These are phyloP conservation scores for Colletotrichum sp. DNA, from an alignment of 2,329 filamentous ascomycete genomes.

Conservation along the genomic window DNA sequence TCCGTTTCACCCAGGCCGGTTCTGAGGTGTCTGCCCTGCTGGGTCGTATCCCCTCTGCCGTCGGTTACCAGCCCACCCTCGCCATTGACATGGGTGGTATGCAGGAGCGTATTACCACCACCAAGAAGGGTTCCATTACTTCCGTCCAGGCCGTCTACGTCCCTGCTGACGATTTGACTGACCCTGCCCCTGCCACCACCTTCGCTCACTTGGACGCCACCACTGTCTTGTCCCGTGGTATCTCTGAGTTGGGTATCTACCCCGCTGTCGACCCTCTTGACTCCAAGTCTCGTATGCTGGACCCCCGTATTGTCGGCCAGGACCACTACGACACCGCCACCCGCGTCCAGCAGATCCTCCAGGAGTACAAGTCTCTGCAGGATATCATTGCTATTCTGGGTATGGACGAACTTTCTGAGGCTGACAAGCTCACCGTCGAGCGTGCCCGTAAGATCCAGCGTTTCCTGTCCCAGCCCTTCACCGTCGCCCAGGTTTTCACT, in stretches of 20 bases:
- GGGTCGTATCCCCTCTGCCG: constrained; percentile 99
- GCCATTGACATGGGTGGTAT: constrained; percentile 99
- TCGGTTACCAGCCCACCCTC: constrained; percentile 99
- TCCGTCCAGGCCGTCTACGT: constrained; percentile 99
- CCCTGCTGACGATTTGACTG: constrained; percentile 99
- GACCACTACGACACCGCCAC: constrained; percentile 97
- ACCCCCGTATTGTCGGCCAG: constrained; percentile 96
- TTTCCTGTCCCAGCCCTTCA: constrained; percentile 99
- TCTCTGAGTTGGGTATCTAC: constrained; percentile 99
- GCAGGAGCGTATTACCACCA: constrained; percentile 99
- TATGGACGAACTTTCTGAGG: constrained; percentile 99
- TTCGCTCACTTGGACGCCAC: constrained; percentile 99
- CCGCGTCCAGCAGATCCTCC: constrained; percentile 97
- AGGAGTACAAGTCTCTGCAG: constrained; percentile 99
- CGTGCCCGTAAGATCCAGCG: constrained; percentile 99
- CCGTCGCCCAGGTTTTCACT: constrained; percentile 83
- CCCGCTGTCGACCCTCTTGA: constrained; percentile 99
- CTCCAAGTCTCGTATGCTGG: constrained; percentile 99
- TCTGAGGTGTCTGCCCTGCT: constrained; percentile 99
- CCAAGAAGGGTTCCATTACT: constrained; percentile 99
- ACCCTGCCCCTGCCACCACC: constrained; percentile 98
- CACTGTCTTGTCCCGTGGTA: constrained; percentile 99
- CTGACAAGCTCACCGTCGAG: constrained; percentile 99
- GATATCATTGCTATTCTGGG: constrained; percentile 99
- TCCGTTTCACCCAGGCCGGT: constrained; percentile 99